These are phyloP conservation scores for Pythium vanterpoolii DNA, from an alignment of 352 stramenopile species.

Conservation along the genomic window DNA sequence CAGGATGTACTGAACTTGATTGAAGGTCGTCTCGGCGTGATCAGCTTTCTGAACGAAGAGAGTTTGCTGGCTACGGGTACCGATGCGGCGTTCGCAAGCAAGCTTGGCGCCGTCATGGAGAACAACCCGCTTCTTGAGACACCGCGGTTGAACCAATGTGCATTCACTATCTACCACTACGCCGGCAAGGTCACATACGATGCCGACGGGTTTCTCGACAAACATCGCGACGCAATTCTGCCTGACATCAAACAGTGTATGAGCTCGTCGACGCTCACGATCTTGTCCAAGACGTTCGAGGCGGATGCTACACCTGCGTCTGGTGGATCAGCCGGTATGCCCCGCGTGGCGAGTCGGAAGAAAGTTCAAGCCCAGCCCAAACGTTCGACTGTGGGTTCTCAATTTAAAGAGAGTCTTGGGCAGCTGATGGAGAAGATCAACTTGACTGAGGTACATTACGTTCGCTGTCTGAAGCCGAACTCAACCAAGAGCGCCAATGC, in stretches of 20 bases:
- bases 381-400: constrained; percentile 73
- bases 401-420: constrained; percentile 84
- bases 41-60: constrained; percentile 90
- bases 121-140: constrained; percentile 86
- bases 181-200: constrained; percentile 86
- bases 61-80: constrained; percentile 79
- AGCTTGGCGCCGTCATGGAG: constrained; percentile 84
- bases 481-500: constrained; percentile 64
- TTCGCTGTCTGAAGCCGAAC: constrained; percentile 86
- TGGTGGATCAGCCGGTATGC: not conserved
- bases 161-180: constrained; percentile 87
- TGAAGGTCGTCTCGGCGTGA: constrained; percentile 84
- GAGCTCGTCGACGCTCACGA: constrained; percentile 58
- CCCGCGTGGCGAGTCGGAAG: constrained; percentile 26
- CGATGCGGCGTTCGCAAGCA: constrained; percentile 86
- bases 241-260: constrained; percentile 86
- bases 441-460: constrained; percentile 83
- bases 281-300: constrained; percentile 71
- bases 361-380: constrained; percentile 55
- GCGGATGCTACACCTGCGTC: constrained; percentile 21
- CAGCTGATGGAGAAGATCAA: constrained; percentile 87
- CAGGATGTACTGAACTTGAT: constrained; percentile 90
- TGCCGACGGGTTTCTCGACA: constrained; percentile 77
- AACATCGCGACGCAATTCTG: constrained; percentile 80
- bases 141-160: constrained; percentile 75